Conservation (phyloP, 2,329 filamentous ascomycete species). For the Mollisia scopiformis region DNA sequence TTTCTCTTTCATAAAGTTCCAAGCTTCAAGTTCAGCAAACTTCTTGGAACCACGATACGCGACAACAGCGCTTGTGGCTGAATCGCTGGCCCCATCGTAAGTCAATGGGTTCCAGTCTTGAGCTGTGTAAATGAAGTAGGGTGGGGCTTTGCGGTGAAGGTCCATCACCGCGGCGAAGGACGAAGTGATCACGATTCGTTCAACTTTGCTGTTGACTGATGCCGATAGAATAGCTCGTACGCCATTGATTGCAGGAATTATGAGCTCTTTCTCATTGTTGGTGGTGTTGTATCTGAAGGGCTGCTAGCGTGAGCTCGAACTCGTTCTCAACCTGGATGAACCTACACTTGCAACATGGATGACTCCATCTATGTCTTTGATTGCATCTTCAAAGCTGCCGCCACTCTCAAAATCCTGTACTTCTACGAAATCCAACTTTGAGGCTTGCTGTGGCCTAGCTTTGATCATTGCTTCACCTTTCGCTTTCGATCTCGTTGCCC, state of each 20-base stretch:
- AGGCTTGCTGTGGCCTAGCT: not conserved
- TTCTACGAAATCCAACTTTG: constrained; percentile 52
- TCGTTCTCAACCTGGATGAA: not conserved
- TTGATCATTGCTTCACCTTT: constrained; percentile 33
- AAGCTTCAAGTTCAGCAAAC: constrained; percentile 67
- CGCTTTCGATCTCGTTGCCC: constrained; percentile 40
- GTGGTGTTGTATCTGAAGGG: constrained; percentile 35
- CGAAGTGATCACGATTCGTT: constrained; percentile 54
- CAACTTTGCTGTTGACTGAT: constrained; percentile 27
- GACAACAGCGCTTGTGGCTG: constrained; percentile 38
- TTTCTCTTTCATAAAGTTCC: constrained; percentile 59
- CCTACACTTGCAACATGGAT: constrained; percentile 65
- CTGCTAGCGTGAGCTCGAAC: not conserved
- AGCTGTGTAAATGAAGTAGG: constrained; percentile 51
- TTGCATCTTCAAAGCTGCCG: constrained; percentile 46
- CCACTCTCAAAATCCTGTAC: constrained; percentile 71
- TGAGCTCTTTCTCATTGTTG: constrained; percentile 36
- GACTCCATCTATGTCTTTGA: constrained; percentile 63
- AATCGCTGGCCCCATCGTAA: constrained; percentile 47
- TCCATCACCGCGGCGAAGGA: constrained; percentile 65
- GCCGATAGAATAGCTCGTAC: constrained; percentile 34
- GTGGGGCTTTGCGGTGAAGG: constrained; percentile 45
- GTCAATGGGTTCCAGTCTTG: constrained; percentile 57
- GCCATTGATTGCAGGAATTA: constrained; percentile 35
- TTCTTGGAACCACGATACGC: constrained; percentile 50